Percentiles rank a stretch among this genome's conserved stretches.
These are phyloP conservation scores for Cordyceps fumosorosea DNA, from an alignment of 2,329 filamentous ascomycete species.

Conservation along the genomic window DNA sequence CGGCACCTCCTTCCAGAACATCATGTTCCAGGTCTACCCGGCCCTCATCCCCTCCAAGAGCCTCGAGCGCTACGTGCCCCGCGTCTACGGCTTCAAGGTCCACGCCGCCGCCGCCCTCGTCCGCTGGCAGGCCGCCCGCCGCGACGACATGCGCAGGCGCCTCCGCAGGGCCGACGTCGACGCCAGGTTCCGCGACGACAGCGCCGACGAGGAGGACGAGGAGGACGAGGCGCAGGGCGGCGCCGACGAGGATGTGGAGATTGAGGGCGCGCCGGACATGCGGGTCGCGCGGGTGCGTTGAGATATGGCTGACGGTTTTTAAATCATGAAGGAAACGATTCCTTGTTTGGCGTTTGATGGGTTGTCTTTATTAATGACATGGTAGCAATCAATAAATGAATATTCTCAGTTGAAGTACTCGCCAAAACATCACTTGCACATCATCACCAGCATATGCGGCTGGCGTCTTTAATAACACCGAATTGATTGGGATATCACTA, in stretches of 20 bases:
- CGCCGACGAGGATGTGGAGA: conserved; percentile 48
- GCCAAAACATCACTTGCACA: background rate
- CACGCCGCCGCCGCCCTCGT: conserved; percentile 82
- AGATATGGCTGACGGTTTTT: background rate
- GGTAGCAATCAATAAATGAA: conserved; percentile 12
- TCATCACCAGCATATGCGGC: background rate
- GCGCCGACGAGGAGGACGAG: conserved; percentile 53
- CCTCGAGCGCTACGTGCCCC: conserved; percentile 76
- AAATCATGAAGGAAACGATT: background rate
- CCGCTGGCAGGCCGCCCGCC: conserved; percentile 80
- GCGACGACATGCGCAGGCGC: conserved; percentile 75
- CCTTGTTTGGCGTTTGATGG: conserved; percentile 7
- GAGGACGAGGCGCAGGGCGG: conserved; percentile 61
- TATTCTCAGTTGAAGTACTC: background rate
- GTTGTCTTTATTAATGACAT: conserved; percentile 6
- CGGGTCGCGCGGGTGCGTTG: background rate
- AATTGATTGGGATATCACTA: background rate
- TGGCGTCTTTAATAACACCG: background rate
- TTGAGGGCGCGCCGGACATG: conserved; percentile 28
- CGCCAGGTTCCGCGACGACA: conserved; percentile 69
- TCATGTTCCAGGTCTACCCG: conserved; percentile 97
- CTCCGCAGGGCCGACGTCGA: conserved; percentile 67
- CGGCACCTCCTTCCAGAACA: conserved; percentile 96
- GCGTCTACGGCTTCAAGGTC: conserved; percentile 92
- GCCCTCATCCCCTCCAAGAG: conserved; percentile 82